phyloP scores from a whole-genome alignment of 805 yeast species.

The Metschnikowia continentalis region DNA sequence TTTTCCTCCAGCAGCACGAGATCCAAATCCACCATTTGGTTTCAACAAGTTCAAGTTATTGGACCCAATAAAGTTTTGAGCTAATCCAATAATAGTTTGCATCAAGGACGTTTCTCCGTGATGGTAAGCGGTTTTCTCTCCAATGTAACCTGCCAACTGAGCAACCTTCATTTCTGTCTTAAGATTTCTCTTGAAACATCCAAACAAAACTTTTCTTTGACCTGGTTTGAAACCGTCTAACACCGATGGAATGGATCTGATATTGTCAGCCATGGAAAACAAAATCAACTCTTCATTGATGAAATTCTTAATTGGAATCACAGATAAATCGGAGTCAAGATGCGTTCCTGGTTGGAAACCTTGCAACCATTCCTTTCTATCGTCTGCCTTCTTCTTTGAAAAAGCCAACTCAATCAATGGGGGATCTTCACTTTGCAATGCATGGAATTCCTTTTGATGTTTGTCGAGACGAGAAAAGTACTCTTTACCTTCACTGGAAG shows the following conservation, averaged over 20 bases:
- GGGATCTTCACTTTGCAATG: slow-evolving; percentile 74
- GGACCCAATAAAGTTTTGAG: slow-evolving; percentile 92
- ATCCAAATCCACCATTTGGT: slow-evolving; percentile 96
- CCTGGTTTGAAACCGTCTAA: slow-evolving; percentile 97
- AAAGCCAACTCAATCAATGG: slow-evolving; percentile 85
- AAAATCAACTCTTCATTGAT: slow-evolving; percentile 92
- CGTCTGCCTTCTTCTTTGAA: slow-evolving; percentile 92
- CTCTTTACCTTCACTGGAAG: slow-evolving; percentile 75
- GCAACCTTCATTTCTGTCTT: slow-evolving; percentile 81
- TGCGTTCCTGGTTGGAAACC: slow-evolving; percentile 89
- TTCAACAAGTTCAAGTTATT: slow-evolving; percentile 79
- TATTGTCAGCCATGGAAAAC: slow-evolving; percentile 94
- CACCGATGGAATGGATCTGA: slow-evolving; percentile 90
- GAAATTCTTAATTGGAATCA: slow-evolving; percentile 88
- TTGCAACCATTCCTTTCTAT: slow-evolving; percentile 94
- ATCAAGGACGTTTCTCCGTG: slow-evolving; percentile 89
- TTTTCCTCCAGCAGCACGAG: slow-evolving; percentile 95
- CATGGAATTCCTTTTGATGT: slow-evolving; percentile 82
- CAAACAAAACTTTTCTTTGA: slow-evolving; percentile 88
- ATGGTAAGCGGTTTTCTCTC: slow-evolving; percentile 88
- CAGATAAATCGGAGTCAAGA: slow-evolving; percentile 68
- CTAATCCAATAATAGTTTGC: slow-evolving; percentile 89
- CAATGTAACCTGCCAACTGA: slow-evolving; percentile 83
- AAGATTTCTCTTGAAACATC: slow-evolving; percentile 79
- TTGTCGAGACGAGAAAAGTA: slow-evolving; percentile 81